Conservation (phyloP, 345 rosid genomes). For the Conringia planisiliqua region DNA sequence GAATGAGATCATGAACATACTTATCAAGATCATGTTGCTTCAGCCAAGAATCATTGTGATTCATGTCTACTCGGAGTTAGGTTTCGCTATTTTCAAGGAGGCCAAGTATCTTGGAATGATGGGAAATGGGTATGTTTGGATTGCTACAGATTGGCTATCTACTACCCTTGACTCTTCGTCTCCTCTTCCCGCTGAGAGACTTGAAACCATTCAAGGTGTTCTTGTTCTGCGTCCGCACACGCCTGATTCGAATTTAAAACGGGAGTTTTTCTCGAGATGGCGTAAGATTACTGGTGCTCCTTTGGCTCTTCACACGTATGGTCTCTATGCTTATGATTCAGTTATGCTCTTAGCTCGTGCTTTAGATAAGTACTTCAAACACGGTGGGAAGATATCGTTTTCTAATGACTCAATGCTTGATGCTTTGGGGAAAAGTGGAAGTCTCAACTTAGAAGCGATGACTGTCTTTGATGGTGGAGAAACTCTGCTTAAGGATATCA, state of each 20-base stretch:
- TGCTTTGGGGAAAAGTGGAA: slow-evolving; percentile 38
- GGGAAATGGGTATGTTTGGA: slow-evolving; percentile 94
- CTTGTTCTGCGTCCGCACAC: slow-evolving; percentile 76
- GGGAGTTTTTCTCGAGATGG: slow-evolving; percentile 63
- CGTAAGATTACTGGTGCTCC: slow-evolving; percentile 49
- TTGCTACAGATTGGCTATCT: slow-evolving; percentile 89
- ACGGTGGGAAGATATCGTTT: slow-evolving; percentile 74
- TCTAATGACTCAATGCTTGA: slow-evolving; percentile 64
- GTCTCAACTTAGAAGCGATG: slow-evolving; percentile 70
- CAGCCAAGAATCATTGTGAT: slow-evolving; percentile 77
- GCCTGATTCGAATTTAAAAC: slow-evolving; percentile 60
- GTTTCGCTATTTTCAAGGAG: slow-evolving; percentile 55
- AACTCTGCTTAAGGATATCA: slow-evolving; percentile 54
- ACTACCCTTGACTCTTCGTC: slow-evolving; percentile 54
- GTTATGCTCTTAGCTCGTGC: slow-evolving; percentile 84
- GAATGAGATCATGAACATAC: slow-evolving; percentile 58
- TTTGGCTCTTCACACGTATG: slow-evolving; percentile 67
- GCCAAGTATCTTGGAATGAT: slow-evolving; percentile 84
- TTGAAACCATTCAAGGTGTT: slow-evolving; percentile 77
- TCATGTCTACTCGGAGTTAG: slow-evolving; percentile 53
- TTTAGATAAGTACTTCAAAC: slow-evolving; percentile 61
- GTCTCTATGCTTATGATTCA: slow-evolving; percentile 84
- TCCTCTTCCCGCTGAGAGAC: slow-evolving; percentile 54
- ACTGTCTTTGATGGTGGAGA: slow-evolving; percentile 61
- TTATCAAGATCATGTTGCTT: slow-evolving; percentile 71